phyloP scores from a whole-genome alignment of 2,329 filamentous ascomycete species.

The Claviceps pazoutovae region DNA sequence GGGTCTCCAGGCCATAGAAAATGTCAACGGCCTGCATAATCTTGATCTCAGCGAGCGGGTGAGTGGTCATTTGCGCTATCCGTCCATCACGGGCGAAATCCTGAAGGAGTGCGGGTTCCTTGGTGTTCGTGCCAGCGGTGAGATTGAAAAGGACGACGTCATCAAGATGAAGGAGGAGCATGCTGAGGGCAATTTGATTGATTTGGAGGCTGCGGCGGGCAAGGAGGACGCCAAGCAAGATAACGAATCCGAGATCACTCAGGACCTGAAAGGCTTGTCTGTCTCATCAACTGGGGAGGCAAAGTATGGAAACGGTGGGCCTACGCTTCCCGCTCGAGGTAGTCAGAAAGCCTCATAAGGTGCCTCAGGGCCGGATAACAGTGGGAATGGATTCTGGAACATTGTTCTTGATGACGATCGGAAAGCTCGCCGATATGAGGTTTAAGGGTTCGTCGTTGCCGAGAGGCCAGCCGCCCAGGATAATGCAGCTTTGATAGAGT shows the following conservation, averaged over 20 bases:
- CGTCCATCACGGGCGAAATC: constrained; percentile 36
- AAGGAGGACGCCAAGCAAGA: neutral
- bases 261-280: constrained; percentile 16
- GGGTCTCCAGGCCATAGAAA: constrained; percentile 60
- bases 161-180: constrained; percentile 30
- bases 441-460: no score
- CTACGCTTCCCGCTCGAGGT: neutral
- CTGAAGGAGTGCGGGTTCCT: constrained; percentile 37
- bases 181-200: constrained; percentile 17
- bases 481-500: no score
- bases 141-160: constrained; percentile 38
- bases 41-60: constrained; percentile 39
- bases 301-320: neutral
- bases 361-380: neutral
- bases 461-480: no score
- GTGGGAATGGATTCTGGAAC: neutral
- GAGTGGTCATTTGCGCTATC: constrained; percentile 38
- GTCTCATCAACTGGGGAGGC: constrained; percentile 15
- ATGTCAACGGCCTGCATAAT: constrained; percentile 50
- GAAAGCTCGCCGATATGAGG: no score
- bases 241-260: constrained; percentile 7
- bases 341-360: neutral
- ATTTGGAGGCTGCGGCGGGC: constrained; percentile 12
- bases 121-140: constrained; percentile 27
- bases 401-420: neutral